Conservation (phyloP, 2,329 filamentous ascomycete genomes). For the Ophiobolus disseminans region DNA sequence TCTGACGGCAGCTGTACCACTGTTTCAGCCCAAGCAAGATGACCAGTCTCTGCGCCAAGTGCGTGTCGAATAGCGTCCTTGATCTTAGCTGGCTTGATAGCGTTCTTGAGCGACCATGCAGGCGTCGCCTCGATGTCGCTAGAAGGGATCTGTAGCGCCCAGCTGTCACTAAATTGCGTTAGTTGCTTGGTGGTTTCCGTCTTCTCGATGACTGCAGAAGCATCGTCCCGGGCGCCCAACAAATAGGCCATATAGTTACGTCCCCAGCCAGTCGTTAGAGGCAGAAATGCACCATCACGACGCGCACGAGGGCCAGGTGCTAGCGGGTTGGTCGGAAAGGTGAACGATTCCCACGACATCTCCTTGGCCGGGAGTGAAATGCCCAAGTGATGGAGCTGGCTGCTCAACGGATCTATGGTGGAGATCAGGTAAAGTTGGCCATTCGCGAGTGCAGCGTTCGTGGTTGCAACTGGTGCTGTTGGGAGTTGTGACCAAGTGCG, state of each 20-base stretch:
- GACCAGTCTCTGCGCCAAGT: conserved; percentile 50
- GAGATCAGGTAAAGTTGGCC: conserved; percentile 51
- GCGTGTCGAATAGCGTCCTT: conserved; percentile 53
- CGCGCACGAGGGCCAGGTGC: conserved; percentile 52
- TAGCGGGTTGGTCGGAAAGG: conserved; percentile 53
- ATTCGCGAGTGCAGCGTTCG: conserved; percentile 47
- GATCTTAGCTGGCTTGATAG: conserved; percentile 52
- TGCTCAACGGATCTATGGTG: conserved; percentile 40
- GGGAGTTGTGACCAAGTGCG: conserved; percentile 34
- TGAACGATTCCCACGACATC: conserved; percentile 49
- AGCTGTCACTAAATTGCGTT: conserved; percentile 52
- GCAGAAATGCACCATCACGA: conserved; percentile 48
- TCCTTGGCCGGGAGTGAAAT: conserved; percentile 25
- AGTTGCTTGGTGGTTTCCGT: conserved; percentile 16
- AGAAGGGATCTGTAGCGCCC: conserved; percentile 54
- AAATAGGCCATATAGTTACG: conserved; percentile 55
- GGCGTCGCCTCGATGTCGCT: conserved; percentile 36
- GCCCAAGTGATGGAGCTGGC: conserved; percentile 37
- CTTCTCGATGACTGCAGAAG: conserved; percentile 7
- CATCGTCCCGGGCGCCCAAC: conserved; percentile 41
- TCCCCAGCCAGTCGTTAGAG: conserved; percentile 53
- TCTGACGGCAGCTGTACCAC: conserved; percentile 48
- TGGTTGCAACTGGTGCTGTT: conserved; percentile 34
- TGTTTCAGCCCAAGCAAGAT: conserved; percentile 53
- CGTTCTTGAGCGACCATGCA: conserved; percentile 30